phyloP scores from a whole-genome alignment of 345 rosid genomes.

The Conringia planisiliqua region DNA sequence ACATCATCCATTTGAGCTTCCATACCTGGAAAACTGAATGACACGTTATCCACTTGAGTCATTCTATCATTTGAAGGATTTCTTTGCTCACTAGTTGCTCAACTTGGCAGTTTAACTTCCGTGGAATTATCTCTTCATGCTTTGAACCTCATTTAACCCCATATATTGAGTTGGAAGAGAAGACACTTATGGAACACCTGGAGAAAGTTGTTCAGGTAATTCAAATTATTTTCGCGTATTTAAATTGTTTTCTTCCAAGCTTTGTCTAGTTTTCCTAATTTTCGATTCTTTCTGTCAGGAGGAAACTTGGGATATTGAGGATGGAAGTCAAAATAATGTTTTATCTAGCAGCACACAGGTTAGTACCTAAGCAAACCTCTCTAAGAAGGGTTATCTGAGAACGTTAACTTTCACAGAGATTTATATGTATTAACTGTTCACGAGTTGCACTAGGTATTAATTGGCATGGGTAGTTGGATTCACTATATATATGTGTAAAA shows the following conservation, averaged over 20 bases:
- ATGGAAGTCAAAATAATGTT: constrained; percentile 91
- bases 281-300: constrained; percentile 47
- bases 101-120: constrained; percentile 85
- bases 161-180: constrained; percentile 93
- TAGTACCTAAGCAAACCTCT: constrained; percentile 26
- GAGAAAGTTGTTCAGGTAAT: constrained; percentile 95
- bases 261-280: constrained; percentile 19
- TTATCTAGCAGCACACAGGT: constrained; percentile 96
- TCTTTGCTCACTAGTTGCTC: constrained; percentile 15
- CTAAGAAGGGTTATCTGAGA: background rate
- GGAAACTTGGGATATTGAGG: constrained; percentile 98
- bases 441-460: background rate
- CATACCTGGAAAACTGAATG: background rate
- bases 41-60: constrained; percentile 1
- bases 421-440: background rate
- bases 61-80: constrained; percentile 12
- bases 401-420: constrained; percentile 4
- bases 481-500: background rate
- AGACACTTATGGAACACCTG: constrained; percentile 91
- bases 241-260: constrained; percentile 11
- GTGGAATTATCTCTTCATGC: constrained; percentile 94
- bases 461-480: constrained; percentile 6
- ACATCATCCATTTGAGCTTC: constrained; percentile 8
- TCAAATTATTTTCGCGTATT: background rate
- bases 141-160: constrained; percentile 90